Base-by-base conservation (phyloP, 768 basidiomycete genomes). In the Cystofilobasidium capitatum region DNA sequence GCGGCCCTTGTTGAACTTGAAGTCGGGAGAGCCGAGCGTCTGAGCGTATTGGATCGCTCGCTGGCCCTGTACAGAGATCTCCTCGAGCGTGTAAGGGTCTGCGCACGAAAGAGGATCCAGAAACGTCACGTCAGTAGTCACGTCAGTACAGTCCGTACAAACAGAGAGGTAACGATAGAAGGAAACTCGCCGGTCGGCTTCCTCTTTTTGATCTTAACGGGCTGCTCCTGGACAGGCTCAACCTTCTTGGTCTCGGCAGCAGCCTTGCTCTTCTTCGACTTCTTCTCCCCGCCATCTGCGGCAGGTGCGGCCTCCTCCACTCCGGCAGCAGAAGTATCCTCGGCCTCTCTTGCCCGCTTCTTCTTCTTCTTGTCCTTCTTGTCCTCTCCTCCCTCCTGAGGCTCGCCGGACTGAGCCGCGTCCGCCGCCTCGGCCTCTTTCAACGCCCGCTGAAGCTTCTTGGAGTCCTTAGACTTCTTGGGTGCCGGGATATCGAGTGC, bases 1-100 rank as follows among this genome's bases (percentile, higher is more conserved):
- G 1, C 44, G 39, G 22, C 39, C 59, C 31, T 61, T 61, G 24
- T 40, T 45, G 31, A 61, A 61, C 59, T 61, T 61, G 59, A 61
- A 61, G 14, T 5, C 6, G 13, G 59, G 59, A 17, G 39, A 26
- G 16, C 59, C 59, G 24, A 61, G 39, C 14, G 59, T 61, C 59
- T 61, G 39, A 1, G 59, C 59, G 39, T 61, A 61, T 26, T 61
- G 39, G 40, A 61, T 61, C 22, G 59, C 59, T 3, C 51, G 51
- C 51, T 55, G 51, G 8, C 29, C 51, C 51, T 29, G 51, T 14
- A 55, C 51, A 6, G 51, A n/a, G 5, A 55, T 10, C 51, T 55
- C 51, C 51, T 55, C 51, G 16, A 55, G 51, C 7, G 51, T 55
- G 51, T 55, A 55, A 2, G 51, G 51, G 31, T 55, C 51, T 54